A percentile compares a stretch with the other conserved stretches of the same genome.
These are phyloP conservation scores for Penicillium arizonense DNA, from an alignment of 495 filamentous ascomycete genomes.

Conservation along the genomic window DNA sequence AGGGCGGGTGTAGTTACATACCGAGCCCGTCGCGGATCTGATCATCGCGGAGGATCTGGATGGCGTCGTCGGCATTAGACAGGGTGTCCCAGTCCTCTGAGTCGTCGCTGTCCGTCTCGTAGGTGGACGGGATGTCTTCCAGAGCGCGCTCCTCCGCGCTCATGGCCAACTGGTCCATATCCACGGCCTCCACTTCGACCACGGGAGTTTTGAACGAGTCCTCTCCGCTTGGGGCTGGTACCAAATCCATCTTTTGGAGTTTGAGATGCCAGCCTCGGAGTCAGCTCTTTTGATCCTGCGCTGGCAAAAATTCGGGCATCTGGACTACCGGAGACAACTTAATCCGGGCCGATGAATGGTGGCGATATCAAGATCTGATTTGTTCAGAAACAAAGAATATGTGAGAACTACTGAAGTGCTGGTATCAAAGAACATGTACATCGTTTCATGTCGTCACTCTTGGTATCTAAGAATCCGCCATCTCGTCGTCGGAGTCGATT, in stretches of 20 bases:
- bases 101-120: slow-evolving; percentile 61
- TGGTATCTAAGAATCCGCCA: slow-evolving; percentile 43
- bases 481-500: slow-evolving; percentile 46
- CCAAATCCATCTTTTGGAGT: slow-evolving; percentile 43
- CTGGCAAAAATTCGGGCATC: slow-evolving; percentile 30
- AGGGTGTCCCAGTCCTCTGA: slow-evolving; percentile 66
- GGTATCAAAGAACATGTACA: slow-evolving; percentile 35
- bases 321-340: slow-evolving; percentile 32
- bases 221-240: slow-evolving; percentile 40
- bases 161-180: slow-evolving; percentile 23
- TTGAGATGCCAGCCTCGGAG: slow-evolving; percentile 32
- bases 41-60: slow-evolving; percentile 63
- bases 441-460: slow-evolving; percentile 16
- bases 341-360: slow-evolving; percentile 32
- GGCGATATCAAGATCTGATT: slow-evolving; percentile 8
- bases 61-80: slow-evolving; percentile 65
- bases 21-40: slow-evolving; percentile 57
- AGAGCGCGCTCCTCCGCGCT: slow-evolving; percentile 27
- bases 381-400: background rate
- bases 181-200: slow-evolving; percentile 45
- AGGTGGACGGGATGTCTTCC: slow-evolving; percentile 33
- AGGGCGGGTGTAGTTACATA: slow-evolving; percentile 16
- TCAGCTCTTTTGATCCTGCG: slow-evolving; percentile 24
- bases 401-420: slow-evolving; percentile 5
- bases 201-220: slow-evolving; percentile 41